These are phyloP conservation scores for Dovyalis caffra DNA, from an alignment of 345 rosid genomes.

Conservation along the genomic window DNA sequence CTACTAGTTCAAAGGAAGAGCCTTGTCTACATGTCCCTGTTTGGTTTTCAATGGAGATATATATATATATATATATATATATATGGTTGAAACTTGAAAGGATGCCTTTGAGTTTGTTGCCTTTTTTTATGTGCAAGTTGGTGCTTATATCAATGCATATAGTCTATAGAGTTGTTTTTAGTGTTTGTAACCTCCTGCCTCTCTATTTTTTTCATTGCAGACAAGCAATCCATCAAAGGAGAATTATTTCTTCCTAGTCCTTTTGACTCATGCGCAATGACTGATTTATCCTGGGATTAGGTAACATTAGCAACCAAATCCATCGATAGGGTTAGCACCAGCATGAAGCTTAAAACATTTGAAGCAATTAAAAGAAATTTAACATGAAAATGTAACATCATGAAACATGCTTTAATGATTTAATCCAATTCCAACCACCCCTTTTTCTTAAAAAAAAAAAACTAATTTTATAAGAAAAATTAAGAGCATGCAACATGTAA, in stretches of 20 bases:
- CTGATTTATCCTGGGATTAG: constrained; percentile 3
- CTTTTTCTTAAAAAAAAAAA: too few species aligned
- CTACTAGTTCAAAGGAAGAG: background rate
- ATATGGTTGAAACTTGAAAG: constrained; percentile 12
- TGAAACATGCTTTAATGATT: too few species aligned
- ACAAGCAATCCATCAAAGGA: constrained; percentile 13
- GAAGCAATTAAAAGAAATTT: too few species aligned
- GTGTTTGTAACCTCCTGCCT: constrained; percentile 13
- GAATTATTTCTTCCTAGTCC: constrained; percentile 1
- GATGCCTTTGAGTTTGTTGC: constrained; percentile 9
- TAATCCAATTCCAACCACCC: too few species aligned
- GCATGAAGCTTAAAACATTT: background rate
- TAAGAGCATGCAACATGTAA: too few species aligned
- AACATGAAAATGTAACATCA: too few species aligned
- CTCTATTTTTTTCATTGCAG: background rate
- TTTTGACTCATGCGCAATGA: constrained; percentile 13
- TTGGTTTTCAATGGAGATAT: constrained; percentile 10
- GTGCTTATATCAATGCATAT: constrained; percentile 6
- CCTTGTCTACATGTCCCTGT: constrained; percentile 19
- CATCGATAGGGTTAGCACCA: too few species aligned
- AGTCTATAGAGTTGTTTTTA: constrained; percentile 22
- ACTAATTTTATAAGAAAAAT: too few species aligned
- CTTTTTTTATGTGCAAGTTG: constrained; percentile 20
- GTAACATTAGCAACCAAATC: background rate
- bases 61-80: too few species aligned